Evolutionary conservation across 177 flowering plant species (phyloP), one percentile per base, ranked within the genome.

Genomic region (Vitis hybrid): DNA sequence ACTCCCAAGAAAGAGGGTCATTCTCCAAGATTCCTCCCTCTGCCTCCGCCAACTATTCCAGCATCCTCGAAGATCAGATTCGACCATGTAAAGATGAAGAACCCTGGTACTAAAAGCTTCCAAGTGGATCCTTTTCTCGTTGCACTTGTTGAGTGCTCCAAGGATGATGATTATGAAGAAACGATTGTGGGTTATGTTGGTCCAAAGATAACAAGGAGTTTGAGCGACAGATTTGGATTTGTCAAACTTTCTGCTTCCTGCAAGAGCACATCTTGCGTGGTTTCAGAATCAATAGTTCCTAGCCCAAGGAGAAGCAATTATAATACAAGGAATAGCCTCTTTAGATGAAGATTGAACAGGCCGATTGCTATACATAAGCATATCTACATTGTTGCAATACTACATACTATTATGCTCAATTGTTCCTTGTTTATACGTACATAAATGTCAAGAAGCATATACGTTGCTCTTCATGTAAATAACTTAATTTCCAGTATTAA

Each of bases 101-200:
- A 51, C 14, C 26, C 9, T 23, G 6, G 8, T 10, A 55, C 18
- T 13, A 15, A 45, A 1, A 74, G 65, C 23, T 56, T 60, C 4
- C 34, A 19, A 10, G 54, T 32, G 52, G 91, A 88, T 73, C 91
- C 91, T 0, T 88, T 88, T 26, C 61, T 83, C 6, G 84, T 83
- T 2, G 91, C 91, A 0, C 63, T 88, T 11, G 78, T 80, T n/a
- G 80, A 78, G 67, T 88, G 91, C 48, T 83, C 86, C 15, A 86
- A 80, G 48, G 88, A 84, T 65, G 82, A 67, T 17, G 68, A 62
- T 17, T 74, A 69, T n/a, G 64, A 56, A 32, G 72, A 26, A 69
- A 7, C 14, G 50, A 26, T 26, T 3, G 30, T 26, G 30, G 30
- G 30, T 26, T 26, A 26, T 26, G 30, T 26, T 3, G 61, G 55